A percentile compares a stretch with the other conserved stretches of the same genome.
Conservation (phyloP, 768 basidiomycete species). For the Vishniacozyma victoriae region DNA sequence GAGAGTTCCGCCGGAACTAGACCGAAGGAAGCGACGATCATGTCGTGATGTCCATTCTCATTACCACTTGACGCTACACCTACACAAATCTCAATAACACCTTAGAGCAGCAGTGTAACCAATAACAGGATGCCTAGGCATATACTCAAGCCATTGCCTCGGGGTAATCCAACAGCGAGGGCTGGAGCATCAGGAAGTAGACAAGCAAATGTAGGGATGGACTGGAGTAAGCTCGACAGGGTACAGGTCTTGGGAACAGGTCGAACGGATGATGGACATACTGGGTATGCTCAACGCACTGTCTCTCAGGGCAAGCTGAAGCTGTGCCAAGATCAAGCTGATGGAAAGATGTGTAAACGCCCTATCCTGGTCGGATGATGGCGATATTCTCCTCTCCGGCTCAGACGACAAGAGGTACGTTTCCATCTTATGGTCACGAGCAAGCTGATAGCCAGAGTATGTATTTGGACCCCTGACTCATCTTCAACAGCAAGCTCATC, state of each 20-base stretch:
- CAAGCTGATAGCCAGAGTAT: conserved; percentile 52
- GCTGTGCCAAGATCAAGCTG: background rate
- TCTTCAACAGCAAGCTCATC: conserved; percentile 9
- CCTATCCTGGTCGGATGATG: conserved; percentile 46
- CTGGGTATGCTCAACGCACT: conserved; percentile 56
- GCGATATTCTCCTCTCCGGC: conserved; percentile 39
- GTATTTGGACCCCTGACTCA: conserved; percentile 68
- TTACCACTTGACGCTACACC: too few relatives aligned
- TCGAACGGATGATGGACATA: conserved; percentile 60
- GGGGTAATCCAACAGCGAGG: too few relatives aligned
- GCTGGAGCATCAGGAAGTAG: too few relatives aligned
- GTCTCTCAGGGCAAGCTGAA: background rate
- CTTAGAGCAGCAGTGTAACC: too few relatives aligned
- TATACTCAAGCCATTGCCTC: too few relatives aligned
- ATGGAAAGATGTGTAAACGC: conserved; percentile 46
- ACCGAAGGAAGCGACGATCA: too few relatives aligned
- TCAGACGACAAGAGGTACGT: conserved; percentile 43
- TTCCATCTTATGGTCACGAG: background rate
- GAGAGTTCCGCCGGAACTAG: too few relatives aligned
- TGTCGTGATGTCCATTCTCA: too few relatives aligned
- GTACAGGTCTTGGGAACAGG: conserved; percentile 69
- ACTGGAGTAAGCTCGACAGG: conserved; percentile 55
- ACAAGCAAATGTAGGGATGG: too few relatives aligned
- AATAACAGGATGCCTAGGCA: too few relatives aligned
- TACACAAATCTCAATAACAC: too few relatives aligned